phyloP scores from a whole-genome alignment of 345 rosid species.

The Hevea brasiliensis region DNA sequence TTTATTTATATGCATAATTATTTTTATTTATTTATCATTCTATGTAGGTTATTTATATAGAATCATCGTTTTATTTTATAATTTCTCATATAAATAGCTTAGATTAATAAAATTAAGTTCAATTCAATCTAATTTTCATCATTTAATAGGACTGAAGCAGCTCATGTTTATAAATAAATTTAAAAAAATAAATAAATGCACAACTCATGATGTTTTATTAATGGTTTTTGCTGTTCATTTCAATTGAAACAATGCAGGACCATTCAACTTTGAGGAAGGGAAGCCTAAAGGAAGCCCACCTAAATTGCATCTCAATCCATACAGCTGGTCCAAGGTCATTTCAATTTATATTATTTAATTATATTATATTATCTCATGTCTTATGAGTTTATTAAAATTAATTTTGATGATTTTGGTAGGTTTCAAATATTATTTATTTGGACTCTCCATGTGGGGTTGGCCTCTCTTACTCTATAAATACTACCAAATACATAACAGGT shows the following conservation, averaged over 20 bases:
- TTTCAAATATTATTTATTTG: slow-evolving; percentile 55
- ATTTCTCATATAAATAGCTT: too few relatives aligned
- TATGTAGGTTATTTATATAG: too few relatives aligned
- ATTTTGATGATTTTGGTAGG: slow-evolving; percentile 22
- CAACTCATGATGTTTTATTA: too few relatives aligned
- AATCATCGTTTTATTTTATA: too few relatives aligned
- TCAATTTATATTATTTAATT: neutral
- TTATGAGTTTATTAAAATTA: too few relatives aligned
- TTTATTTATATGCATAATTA: too few relatives aligned
- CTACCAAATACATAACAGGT: slow-evolving; percentile 33
- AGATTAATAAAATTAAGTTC: too few relatives aligned
- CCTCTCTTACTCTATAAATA: slow-evolving; percentile 42
- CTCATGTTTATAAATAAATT: too few relatives aligned
- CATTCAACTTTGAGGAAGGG: slow-evolving; percentile 47
- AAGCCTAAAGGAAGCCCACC: slow-evolving; percentile 30
- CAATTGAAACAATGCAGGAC: slow-evolving; percentile 32
- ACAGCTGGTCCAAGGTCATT: slow-evolving; percentile 52
- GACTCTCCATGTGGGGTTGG: slow-evolving; percentile 67
- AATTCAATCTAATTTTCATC: too few relatives aligned
- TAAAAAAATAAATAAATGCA: too few relatives aligned
- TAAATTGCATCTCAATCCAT: slow-evolving; percentile 49
- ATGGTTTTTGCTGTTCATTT: neutral
- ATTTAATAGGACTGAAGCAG: too few relatives aligned
- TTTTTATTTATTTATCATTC: too few relatives aligned
- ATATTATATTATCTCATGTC: neutral